Evolutionary conservation across 768 basidiomycete genomes (phyloP).

Genomic region (Pleurotus giganteus): DNA sequence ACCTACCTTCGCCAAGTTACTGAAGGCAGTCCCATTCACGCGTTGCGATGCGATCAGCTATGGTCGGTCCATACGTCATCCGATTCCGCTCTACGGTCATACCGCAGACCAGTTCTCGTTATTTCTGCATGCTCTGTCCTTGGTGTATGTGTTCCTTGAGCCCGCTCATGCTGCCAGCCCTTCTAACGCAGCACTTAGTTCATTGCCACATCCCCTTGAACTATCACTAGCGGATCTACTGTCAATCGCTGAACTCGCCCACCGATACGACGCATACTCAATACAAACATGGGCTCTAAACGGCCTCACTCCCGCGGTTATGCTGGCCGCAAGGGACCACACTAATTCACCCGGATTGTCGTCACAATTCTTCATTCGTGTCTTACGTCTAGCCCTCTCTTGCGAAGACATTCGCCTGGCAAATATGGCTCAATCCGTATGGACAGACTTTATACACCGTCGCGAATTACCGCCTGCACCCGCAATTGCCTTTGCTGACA

Average conservation of each 20-base stretch:
- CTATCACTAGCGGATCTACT: conserved; percentile 33
- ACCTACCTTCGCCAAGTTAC: conserved; percentile 18
- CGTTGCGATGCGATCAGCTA: conserved; percentile 12
- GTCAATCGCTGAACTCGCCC: conserved; percentile 37
- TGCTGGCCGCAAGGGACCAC: conserved; percentile 23
- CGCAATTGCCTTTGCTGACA: conserved; percentile 30
- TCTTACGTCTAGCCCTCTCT: conserved; percentile 31
- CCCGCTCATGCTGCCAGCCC: conserved; percentile 10
- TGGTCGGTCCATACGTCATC: conserved; percentile 24
- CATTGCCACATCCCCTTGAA: conserved; percentile 21
- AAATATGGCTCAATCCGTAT: conserved; percentile 25
- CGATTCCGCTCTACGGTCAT: conserved; percentile 36
- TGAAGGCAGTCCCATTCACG: conserved; percentile 13
- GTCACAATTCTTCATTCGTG: conserved; percentile 28
- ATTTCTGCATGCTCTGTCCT: conserved; percentile 36
- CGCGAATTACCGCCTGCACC: conserved; percentile 24
- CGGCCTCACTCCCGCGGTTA: conserved; percentile 20
- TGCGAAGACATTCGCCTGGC: conserved; percentile 25
- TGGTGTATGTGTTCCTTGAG: conserved; percentile 29
- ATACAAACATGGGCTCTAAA: conserved; percentile 35
- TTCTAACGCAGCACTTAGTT: conserved; percentile 19
- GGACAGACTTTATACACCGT: conserved; percentile 31
- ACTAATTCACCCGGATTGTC: conserved; percentile 25
- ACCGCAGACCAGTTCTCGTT: conserved; percentile 34
- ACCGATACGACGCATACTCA: conserved; percentile 35